phyloP scores from a whole-genome alignment of 2,329 filamentous ascomycete genomes.

The Plectosphaerella plurivora region DNA sequence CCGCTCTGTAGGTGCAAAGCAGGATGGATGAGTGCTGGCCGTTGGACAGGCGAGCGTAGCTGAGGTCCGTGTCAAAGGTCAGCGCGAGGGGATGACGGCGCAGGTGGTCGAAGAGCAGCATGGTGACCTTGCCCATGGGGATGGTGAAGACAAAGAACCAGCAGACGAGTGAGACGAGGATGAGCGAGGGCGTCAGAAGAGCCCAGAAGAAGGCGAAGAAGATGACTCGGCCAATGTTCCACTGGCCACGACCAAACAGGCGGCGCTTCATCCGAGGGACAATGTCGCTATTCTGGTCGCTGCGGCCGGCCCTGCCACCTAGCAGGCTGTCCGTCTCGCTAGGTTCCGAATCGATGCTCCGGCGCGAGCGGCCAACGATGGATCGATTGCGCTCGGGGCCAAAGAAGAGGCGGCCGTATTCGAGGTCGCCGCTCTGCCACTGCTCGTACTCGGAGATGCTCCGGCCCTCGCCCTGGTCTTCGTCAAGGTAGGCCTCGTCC shows the following conservation, averaged over 20 bases:
- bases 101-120: slow-evolving; percentile 85
- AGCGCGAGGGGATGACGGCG: slow-evolving; percentile 88
- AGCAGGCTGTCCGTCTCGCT: slow-evolving; percentile 89
- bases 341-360: slow-evolving; percentile 79
- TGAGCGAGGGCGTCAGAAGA: slow-evolving; percentile 78
- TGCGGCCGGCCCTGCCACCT: slow-evolving; percentile 58
- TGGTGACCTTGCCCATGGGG: slow-evolving; percentile 94
- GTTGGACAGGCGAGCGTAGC: slow-evolving; percentile 66
- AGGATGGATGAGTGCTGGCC: slow-evolving; percentile 80
- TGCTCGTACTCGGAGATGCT: slow-evolving; percentile 99
- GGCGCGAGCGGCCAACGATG: slow-evolving; percentile 78
- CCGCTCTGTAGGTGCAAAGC: slow-evolving; percentile 93
- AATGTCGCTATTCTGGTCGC: slow-evolving; percentile 34
- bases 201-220: slow-evolving; percentile 98
- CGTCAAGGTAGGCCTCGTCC: slow-evolving; percentile 89
- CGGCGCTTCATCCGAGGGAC: slow-evolving; percentile 63
- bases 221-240: slow-evolving; percentile 89
- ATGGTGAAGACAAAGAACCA: slow-evolving; percentile 98
- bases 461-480: slow-evolving; percentile 91
- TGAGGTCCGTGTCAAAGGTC: slow-evolving; percentile 84
- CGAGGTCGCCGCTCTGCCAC: slow-evolving; percentile 96
- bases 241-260: slow-evolving; percentile 90
- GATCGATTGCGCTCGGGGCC: slow-evolving; percentile 75
- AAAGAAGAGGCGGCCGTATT: slow-evolving; percentile 94
- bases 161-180: slow-evolving; percentile 82